A percentile compares a stretch with the other conserved stretches of the same genome.
These are phyloP conservation scores for Jimgerdemannia lactiflua DNA, from an alignment of 192 early-diverging fungal species.

Conservation along the genomic window DNA sequence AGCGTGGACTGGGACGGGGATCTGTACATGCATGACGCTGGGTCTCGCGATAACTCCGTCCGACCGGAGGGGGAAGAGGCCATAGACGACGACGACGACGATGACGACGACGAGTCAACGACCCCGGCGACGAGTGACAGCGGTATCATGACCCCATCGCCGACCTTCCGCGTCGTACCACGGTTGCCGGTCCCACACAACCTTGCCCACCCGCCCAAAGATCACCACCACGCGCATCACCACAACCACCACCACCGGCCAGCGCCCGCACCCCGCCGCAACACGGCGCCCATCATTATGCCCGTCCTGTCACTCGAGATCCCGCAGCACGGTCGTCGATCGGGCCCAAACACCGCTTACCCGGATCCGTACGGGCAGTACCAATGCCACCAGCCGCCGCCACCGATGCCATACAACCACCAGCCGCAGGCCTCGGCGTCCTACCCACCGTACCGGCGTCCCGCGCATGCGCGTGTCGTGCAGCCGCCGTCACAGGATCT, in stretches of 20 bases:
- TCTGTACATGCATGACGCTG: neutral
- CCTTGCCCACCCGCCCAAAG: neutral
- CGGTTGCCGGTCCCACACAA: neutral
- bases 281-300: neutral
- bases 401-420: neutral
- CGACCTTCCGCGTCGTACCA: slow-evolving; percentile 25
- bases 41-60: neutral
- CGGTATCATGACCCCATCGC: slow-evolving; percentile 7
- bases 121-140: slow-evolving; percentile 1
- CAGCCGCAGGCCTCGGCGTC: slow-evolving; percentile 10
- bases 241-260: neutral
- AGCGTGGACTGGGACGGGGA: neutral
- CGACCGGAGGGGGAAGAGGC: too few relatives aligned
- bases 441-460: slow-evolving; percentile 8
- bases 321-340: too few relatives aligned
- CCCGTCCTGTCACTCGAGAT: too few relatives aligned
- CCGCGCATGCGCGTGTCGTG: slow-evolving; percentile 2
- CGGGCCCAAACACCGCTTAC: too few relatives aligned
- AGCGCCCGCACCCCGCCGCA: neutral
- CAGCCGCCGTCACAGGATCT: slow-evolving; percentile 14
- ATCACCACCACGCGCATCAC: neutral
- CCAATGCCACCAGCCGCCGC: neutral
- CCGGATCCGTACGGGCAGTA: neutral
- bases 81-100: too few relatives aligned
- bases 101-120: neutral